Percentiles rank a stretch among this genome's conserved stretches.
Conservation (phyloP, 1,284 basidiomycete species). For the Ceratobasidium sp. region DNA sequence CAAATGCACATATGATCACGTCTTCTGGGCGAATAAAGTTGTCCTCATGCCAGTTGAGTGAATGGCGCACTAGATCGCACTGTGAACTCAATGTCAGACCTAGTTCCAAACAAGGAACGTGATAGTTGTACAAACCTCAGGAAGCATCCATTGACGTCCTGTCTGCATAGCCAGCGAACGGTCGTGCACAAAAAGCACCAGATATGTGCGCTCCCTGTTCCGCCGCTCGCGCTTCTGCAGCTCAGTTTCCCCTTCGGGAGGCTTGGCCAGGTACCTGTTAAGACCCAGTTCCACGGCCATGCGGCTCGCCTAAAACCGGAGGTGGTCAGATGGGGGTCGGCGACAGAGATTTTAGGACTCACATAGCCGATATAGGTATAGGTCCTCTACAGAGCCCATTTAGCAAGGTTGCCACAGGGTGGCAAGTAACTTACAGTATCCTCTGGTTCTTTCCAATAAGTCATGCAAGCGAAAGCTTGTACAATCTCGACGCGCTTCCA, state of each 20-base stretch:
- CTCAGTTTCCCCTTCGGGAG: constrained; percentile 64
- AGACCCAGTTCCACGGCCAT: constrained; percentile 82
- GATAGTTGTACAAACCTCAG: constrained; percentile 56
- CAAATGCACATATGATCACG: constrained; percentile 75
- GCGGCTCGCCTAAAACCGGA: constrained; percentile 66
- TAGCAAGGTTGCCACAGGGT: background rate
- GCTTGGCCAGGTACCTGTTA: constrained; percentile 66
- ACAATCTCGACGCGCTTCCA: constrained; percentile 81
- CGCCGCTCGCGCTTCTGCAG: constrained; percentile 72
- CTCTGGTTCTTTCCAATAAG: constrained; percentile 85
- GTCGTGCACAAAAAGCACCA: constrained; percentile 82
- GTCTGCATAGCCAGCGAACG: constrained; percentile 82
- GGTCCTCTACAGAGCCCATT: constrained; percentile 59
- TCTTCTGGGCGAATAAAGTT: constrained; percentile 71
- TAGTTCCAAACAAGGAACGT: constrained; percentile 12
- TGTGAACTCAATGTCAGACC: too few relatives aligned
- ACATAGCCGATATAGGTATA: constrained; percentile 86
- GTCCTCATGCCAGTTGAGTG: constrained; percentile 70
- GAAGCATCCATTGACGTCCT: constrained; percentile 82
- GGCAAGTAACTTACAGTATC: constrained; percentile 62
- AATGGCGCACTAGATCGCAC: constrained; percentile 72
- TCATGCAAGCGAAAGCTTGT: constrained; percentile 82
- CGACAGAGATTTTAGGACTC: constrained; percentile 45
- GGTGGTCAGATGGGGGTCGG: constrained; percentile 13
- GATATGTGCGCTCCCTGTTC: constrained; percentile 80